Conservation (phyloP, 441 rosid species). For the Croton laevigatus region DNA sequence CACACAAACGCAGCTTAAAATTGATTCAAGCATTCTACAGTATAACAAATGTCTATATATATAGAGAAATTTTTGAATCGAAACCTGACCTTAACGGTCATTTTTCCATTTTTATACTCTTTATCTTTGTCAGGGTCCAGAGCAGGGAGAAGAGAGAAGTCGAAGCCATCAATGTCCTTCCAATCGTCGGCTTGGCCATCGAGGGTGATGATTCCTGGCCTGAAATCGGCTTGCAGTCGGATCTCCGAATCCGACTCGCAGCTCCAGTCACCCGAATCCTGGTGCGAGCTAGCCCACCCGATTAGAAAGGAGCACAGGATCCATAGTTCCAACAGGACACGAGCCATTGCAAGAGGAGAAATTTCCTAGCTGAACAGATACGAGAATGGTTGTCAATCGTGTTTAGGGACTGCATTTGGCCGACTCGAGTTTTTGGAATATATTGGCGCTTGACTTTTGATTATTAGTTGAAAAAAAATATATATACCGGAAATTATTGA, state of each 20-base stretch:
- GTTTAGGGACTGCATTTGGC: constrained; percentile 20
- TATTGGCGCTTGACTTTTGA: constrained; percentile 19
- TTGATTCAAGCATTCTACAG: neutral
- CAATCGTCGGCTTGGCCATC: constrained; percentile 90
- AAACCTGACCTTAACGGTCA: constrained; percentile 75
- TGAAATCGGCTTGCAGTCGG: constrained; percentile 56
- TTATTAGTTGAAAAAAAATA: neutral
- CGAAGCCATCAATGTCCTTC: constrained; percentile 66
- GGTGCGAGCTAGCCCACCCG: constrained; percentile 49
- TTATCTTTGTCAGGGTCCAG: constrained; percentile 83
- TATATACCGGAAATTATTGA: neutral
- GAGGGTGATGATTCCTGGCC: constrained; percentile 72
- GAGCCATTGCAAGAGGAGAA: constrained; percentile 35
- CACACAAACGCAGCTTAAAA: neutral
- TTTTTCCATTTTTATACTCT: constrained; percentile 62
- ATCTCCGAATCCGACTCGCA: constrained; percentile 65
- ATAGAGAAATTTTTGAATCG: neutral
- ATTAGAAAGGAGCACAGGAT: constrained; percentile 23
- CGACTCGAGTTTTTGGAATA: constrained; percentile 7
- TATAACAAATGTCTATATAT: too few relatives aligned
- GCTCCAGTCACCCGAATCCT: constrained; percentile 84
- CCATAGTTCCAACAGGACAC: constrained; percentile 17
- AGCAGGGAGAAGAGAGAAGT: constrained; percentile 77
- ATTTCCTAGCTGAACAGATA: constrained; percentile 18
- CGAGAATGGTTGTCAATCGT: neutral